A percentile compares a stretch with the other conserved stretches of the same genome.
These are phyloP conservation scores for Cyclostephanos invisitatus DNA, from an alignment of 108 stramenopile species.

Conservation along the genomic window DNA sequence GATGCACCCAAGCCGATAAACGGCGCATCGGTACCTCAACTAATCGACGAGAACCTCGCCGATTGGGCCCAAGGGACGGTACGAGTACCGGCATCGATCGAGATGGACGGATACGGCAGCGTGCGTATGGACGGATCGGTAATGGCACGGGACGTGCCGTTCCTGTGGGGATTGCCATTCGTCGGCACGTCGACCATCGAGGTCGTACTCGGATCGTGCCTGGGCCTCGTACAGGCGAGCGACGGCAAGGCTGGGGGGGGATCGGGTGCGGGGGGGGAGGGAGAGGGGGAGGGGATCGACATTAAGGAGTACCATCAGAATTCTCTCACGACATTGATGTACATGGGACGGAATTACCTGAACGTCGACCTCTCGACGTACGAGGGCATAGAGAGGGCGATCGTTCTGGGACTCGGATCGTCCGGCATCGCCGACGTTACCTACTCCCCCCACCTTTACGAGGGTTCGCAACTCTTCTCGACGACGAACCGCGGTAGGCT, in stretches of 20 bases:
- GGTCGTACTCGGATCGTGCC: slow-evolving; percentile 18
- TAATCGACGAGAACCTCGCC: slow-evolving; percentile 15
- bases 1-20: slow-evolving; percentile 25
- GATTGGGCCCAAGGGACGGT: slow-evolving; percentile 27
- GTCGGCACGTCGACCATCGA: slow-evolving; percentile 21
- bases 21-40: background rate
- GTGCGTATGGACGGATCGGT: background rate
- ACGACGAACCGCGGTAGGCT: slow-evolving; percentile 14
- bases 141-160: slow-evolving; percentile 25
- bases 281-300: too few relatives aligned
- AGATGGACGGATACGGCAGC: slow-evolving; percentile 28
- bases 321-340: background rate
- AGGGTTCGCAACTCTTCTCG: slow-evolving; percentile 11
- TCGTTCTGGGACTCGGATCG: slow-evolving; percentile 7
- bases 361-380: slow-evolving; percentile 29
- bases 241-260: slow-evolving; percentile 2
- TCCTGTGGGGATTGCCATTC: slow-evolving; percentile 28
- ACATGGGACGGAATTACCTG: slow-evolving; percentile 23
- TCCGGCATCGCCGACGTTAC: slow-evolving; percentile 32
- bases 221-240: slow-evolving; percentile 28
- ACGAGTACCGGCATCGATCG: slow-evolving; percentile 4
- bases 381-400: slow-evolving; percentile 24
- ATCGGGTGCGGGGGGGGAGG: slow-evolving; percentile 1
- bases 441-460: slow-evolving; percentile 19
- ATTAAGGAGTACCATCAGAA: too few relatives aligned